Evolutionary conservation across 2,329 filamentous ascomycete species (phyloP), one percentile per base, ranked within the genome.

Genomic region (Talaromyces sp.): DNA sequence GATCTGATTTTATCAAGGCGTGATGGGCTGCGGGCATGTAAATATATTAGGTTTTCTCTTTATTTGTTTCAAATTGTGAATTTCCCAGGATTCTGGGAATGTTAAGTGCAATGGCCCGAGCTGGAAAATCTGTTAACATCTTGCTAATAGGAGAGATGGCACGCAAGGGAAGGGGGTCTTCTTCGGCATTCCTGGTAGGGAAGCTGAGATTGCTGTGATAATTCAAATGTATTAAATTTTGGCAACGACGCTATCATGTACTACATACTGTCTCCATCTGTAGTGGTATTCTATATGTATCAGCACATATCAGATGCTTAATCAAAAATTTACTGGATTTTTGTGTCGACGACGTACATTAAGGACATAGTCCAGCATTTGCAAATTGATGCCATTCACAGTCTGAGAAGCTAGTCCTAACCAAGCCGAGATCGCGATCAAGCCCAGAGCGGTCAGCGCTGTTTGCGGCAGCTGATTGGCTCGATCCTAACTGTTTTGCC

Each of bases 381-480:
- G 19, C 11, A 43, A 58, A 45, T 43, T 47, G 58, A 47, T 17
- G 43, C 27, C 31, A 61, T 49, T 35, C 17, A 45, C 33, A 17
- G 31, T 49, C 39, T 58, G 43, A 39, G 10, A 47, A 49, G 45
- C 60, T 54, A 62, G 17, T 33, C 58, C 63, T 31, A 31, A 62
- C 49, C 19, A 19, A 37, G 49, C 58, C 39, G 37, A 2, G 58
- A 62, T 65, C 63, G 39, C 50, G 63, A 65, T 65, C 63, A 45
- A 35, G 43, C 19, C 31, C 9, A 27, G 27, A 50, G 52, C 62
- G 41, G 54, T 56, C 49, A 47, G 43, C 41, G 2, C 3, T 1
- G 5, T 33, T 3, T 6, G 11, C 37, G 8, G 39, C 33, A 4
- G 6, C 2, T n/a, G 45, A 62, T 59, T 65, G 64, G 64, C 64